These are phyloP conservation scores for Paraleonurus japonicus DNA, from an alignment of 257 asterid species.

Conservation along the genomic window DNA sequence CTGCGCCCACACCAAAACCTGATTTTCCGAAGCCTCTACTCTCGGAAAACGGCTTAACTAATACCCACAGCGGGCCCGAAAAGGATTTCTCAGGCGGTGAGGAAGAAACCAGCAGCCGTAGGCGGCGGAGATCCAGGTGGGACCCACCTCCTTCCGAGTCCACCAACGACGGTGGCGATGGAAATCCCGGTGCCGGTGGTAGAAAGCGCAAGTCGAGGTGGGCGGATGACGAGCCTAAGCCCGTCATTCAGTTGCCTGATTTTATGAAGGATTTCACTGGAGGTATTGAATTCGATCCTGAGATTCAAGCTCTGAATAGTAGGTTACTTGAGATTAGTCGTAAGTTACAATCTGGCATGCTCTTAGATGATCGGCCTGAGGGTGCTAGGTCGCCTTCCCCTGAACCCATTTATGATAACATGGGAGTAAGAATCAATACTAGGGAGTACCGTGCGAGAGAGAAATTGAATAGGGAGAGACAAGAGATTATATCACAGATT, in stretches of 20 bases:
- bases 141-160: slow-evolving; percentile 77
- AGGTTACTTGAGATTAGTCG: slow-evolving; percentile 83
- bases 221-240: slow-evolving; percentile 91
- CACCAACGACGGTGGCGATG: slow-evolving; percentile 45
- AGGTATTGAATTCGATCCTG: slow-evolving; percentile 93
- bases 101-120: slow-evolving; percentile 78
- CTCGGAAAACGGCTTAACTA: slow-evolving; percentile 64
- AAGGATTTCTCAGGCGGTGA: slow-evolving; percentile 86
- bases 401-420: slow-evolving; percentile 86
- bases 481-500: slow-evolving; percentile 82
- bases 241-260: slow-evolving; percentile 76
- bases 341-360: slow-evolving; percentile 84
- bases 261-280: slow-evolving; percentile 78
- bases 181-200: slow-evolving; percentile 49
- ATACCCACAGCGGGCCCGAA: slow-evolving; percentile 72
- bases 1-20: slow-evolving; percentile 28
- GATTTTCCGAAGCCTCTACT: slow-evolving; percentile 50
- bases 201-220: slow-evolving; percentile 93
- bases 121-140: slow-evolving; percentile 79
- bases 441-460: slow-evolving; percentile 94
- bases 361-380: slow-evolving; percentile 83
- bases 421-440: slow-evolving; percentile 87
- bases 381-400: slow-evolving; percentile 98
- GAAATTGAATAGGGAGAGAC: slow-evolving; percentile 81
- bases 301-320: slow-evolving; percentile 77